These are phyloP conservation scores for Alternaria hordeiaustralica DNA, from an alignment of 2,329 filamentous ascomycete species.

Conservation along the genomic window DNA sequence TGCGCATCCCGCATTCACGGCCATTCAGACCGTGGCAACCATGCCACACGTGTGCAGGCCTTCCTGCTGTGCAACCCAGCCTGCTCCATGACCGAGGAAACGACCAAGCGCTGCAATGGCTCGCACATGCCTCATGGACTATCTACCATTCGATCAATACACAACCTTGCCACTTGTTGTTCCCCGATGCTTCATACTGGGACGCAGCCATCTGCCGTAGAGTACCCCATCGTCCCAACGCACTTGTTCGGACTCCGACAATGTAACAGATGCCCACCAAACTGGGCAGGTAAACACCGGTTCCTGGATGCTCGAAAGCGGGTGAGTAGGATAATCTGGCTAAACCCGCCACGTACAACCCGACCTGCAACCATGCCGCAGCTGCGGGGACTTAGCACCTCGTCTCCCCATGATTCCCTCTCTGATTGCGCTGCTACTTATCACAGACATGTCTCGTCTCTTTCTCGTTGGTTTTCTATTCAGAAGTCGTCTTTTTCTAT, in stretches of 20 bases:
- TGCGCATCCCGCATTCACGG: not conserved
- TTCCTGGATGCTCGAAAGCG: not conserved
- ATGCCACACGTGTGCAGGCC: not conserved
- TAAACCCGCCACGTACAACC: constrained; percentile 2
- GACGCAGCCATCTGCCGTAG: not conserved
- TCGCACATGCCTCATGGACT: not conserved
- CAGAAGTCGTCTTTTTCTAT: constrained; percentile 34
- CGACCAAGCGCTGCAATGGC: not conserved
- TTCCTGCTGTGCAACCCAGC: not conserved
- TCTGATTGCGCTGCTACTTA: not conserved
- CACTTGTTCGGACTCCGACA: not conserved
- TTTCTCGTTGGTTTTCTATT: constrained; percentile 28
- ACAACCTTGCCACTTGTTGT: not conserved
- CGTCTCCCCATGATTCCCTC: not conserved
- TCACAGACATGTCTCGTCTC: constrained; percentile 20
- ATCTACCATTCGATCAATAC: not conserved
- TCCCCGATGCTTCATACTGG: not conserved
- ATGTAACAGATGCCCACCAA: not conserved
- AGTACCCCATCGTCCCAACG: not conserved
- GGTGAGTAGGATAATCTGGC: not conserved
- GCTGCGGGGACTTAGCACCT: not conserved
- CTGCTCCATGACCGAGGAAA: not conserved
- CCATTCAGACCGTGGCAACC: not conserved
- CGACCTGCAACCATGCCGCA: constrained; percentile 1
- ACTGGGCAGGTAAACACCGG: not conserved